Base-by-base conservation (phyloP, 352 stramenopile species). In the Discostella stelligera region DNA sequence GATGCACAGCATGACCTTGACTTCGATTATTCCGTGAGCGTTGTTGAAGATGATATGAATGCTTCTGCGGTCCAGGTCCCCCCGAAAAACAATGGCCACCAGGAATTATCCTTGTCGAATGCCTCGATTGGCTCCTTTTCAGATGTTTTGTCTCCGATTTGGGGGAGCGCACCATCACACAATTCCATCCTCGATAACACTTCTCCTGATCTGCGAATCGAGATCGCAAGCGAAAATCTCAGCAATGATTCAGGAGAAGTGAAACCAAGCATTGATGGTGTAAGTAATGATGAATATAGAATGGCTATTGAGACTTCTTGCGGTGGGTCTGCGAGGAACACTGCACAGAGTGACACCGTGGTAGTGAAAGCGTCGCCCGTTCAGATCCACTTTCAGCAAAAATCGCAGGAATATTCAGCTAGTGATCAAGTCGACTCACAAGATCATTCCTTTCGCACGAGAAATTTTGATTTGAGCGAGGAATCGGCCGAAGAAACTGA, bases 81-180 rank as follows among this genome's bases (percentile, higher is more conserved):
- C 5, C 2, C 2, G 5, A 32, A 2, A 5, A 32, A 32, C 2
- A 32, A 5, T 5, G 27, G 5, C 27, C 27, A 32, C 27, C 27
- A 32, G 27, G 44, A 41, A 54, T 41, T 25, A 53, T 48, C 48
- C 13, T 13, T 50, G 21, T 49, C 46, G 56, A 50, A 65, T 41
- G 18, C 61, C 58, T 27, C 8, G 56, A 37, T 49, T 53, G 25
- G 11, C 30, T 44, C 2, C 56, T 32, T 59, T 66, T 14, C 13
- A 9, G 58, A 70, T 13, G 18, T 50, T 6, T 70, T 81, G 44
- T 75, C 64, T 65, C 74, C 66, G 11, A 76, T 77, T 50, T 70
- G 60, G 21, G 71, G 69, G 50, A 77, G 61, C 54, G 76, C 46
- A 16, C 73, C 60, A 20, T 66, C 73, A 39, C 60, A 73, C 39